These are phyloP conservation scores for Clarireedia monteithiana DNA, from an alignment of 2,329 filamentous ascomycete species.

Conservation along the genomic window DNA sequence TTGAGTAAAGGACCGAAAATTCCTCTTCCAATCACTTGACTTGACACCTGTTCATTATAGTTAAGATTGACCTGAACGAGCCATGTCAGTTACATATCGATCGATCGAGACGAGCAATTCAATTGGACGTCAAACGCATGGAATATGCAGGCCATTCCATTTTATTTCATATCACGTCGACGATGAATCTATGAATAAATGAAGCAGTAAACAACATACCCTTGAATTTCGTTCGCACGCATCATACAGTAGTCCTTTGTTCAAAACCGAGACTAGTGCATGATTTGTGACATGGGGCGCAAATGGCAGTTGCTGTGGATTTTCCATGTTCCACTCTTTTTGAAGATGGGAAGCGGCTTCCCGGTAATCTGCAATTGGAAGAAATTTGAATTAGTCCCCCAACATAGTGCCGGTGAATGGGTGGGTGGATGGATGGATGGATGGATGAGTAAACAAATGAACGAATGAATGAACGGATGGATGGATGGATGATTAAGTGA, in stretches of 20 bases:
- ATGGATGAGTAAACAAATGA: too few species aligned
- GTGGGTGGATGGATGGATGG: too few species aligned
- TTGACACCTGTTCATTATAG: neutral
- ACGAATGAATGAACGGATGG: too few species aligned
- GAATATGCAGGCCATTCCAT: too few species aligned
- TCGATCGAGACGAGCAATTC: neutral
- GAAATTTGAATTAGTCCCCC: slow-evolving; percentile 8
- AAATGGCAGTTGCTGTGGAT: slow-evolving; percentile 56
- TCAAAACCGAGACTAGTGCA: slow-evolving; percentile 54
- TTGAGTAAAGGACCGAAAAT: slow-evolving; percentile 26
- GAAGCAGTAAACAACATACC: slow-evolving; percentile 13
- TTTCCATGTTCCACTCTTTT: slow-evolving; percentile 58
- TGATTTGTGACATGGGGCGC: slow-evolving; percentile 58
- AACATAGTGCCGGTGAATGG: too few species aligned
- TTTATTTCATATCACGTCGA: too few species aligned
- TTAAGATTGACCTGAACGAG: neutral
- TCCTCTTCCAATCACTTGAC: slow-evolving; percentile 8
- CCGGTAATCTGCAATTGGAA: slow-evolving; percentile 47
- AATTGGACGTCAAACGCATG: neutral
- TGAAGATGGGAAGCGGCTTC: slow-evolving; percentile 61
- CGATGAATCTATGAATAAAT: too few species aligned
- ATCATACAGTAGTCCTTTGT: slow-evolving; percentile 55
- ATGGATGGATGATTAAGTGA: too few species aligned
- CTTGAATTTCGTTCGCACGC: slow-evolving; percentile 46
- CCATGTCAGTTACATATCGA: neutral